A percentile compares a stretch with the other conserved stretches of the same genome.
phyloP scores from a whole-genome alignment of 2,329 filamentous ascomycete species.

The Escovopsis sp. region DNA sequence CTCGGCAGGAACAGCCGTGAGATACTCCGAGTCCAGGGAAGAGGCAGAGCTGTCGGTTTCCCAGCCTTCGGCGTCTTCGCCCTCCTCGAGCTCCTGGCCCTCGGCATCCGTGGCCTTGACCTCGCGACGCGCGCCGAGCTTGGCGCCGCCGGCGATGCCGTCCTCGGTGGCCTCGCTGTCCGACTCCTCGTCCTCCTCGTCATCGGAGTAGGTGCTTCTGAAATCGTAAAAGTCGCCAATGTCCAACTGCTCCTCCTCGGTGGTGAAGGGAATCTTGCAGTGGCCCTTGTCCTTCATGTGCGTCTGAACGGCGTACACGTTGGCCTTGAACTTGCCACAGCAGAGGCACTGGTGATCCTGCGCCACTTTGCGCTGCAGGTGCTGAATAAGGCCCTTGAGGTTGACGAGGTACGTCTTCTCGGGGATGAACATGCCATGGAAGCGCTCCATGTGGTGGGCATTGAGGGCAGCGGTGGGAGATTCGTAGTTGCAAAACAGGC shows the following conservation, averaged over 20 bases:
- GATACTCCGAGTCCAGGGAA: slow-evolving; percentile 72
- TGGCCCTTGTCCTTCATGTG: slow-evolving; percentile 97
- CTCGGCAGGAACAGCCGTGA: slow-evolving; percentile 65
- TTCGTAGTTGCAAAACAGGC: slow-evolving; percentile 84
- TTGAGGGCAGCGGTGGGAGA: slow-evolving; percentile 66
- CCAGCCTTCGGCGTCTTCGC: slow-evolving; percentile 63
- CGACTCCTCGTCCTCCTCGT: slow-evolving; percentile 48
- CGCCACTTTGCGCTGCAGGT: slow-evolving; percentile 67
- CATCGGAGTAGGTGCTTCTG: slow-evolving; percentile 83
- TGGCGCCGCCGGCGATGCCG: slow-evolving; percentile 40
- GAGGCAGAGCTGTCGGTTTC: slow-evolving; percentile 90
- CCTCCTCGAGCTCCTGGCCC: slow-evolving; percentile 35
- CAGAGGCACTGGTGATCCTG: slow-evolving; percentile 74
- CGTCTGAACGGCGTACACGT: slow-evolving; percentile 68
- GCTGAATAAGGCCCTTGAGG: slow-evolving; percentile 63
- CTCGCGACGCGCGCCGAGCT: slow-evolving; percentile 48
- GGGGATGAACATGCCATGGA: slow-evolving; percentile 91
- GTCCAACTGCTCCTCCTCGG: slow-evolving; percentile 79
- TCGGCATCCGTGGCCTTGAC: slow-evolving; percentile 36
- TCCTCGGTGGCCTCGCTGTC: slow-evolving; percentile 28
- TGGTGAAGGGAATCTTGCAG: slow-evolving; percentile 88
- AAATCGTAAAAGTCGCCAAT: slow-evolving; percentile 98
- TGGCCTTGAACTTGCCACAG: slow-evolving; percentile 72
- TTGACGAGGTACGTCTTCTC: slow-evolving; percentile 75
- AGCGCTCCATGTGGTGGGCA: slow-evolving; percentile 75